Evolutionary conservation across 192 early-diverging fungal species (phyloP).

Genomic region (Dispira simplex): DNA sequence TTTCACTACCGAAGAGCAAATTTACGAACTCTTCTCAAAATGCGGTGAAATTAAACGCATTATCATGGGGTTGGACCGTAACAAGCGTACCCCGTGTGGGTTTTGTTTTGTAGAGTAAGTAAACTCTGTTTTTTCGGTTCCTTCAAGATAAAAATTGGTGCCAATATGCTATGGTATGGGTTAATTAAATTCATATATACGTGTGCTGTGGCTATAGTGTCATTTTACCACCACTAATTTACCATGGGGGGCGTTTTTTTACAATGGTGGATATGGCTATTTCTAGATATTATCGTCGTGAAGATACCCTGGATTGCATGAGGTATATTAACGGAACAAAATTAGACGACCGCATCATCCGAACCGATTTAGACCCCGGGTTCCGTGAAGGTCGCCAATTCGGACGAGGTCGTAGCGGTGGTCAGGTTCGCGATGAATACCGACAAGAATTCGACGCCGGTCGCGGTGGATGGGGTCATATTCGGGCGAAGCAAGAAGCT

Average conservation of each 20-base stretch:
- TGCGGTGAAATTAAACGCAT: slow-evolving; percentile 95
- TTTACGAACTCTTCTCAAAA: slow-evolving; percentile 91
- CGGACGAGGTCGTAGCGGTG: slow-evolving; percentile 87
- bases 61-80: slow-evolving; percentile 95
- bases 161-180: too few species aligned
- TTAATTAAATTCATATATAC: too few species aligned
- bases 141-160: too few species aligned
- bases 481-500: slow-evolving; percentile 43
- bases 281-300: slow-evolving; percentile 72
- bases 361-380: slow-evolving; percentile 92
- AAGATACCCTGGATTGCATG: slow-evolving; percentile 86
- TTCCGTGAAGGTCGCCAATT: slow-evolving; percentile 86
- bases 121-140: background rate
- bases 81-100: slow-evolving; percentile 89
- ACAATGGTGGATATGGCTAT: too few species aligned
- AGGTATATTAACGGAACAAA: slow-evolving; percentile 89
- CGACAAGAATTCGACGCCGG: slow-evolving; percentile 90
- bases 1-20: slow-evolving; percentile 97
- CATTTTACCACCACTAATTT: too few species aligned
- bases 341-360: slow-evolving; percentile 87
- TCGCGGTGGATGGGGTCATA: slow-evolving; percentile 90
- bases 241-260: too few species aligned
- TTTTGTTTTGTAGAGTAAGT: slow-evolving; percentile 98
- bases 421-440: slow-evolving; percentile 92
- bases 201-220: too few species aligned